Evolutionary conservation across 768 basidiomycete genomes (phyloP).

Genomic region (Hericium coralloides): DNA sequence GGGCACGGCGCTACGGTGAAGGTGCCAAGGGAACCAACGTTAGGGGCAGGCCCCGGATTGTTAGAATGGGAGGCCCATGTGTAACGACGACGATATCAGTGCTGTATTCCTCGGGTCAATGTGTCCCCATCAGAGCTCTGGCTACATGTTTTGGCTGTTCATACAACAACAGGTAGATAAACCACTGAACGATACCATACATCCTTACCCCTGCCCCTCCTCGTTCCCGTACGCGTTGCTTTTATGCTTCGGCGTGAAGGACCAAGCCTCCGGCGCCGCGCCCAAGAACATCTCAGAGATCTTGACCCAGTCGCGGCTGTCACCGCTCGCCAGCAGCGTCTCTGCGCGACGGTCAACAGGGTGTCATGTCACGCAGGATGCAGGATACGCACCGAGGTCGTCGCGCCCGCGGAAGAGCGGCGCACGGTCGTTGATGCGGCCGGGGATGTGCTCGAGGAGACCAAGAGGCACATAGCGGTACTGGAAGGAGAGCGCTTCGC

Average conservation of each 20-base stretch:
- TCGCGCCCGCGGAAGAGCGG: slow-evolving; percentile 81
- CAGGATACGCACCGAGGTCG: slow-evolving; percentile 63
- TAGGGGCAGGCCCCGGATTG: no score
- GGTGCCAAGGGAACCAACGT: no score
- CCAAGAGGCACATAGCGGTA: slow-evolving; percentile 95
- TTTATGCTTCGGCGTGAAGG: slow-evolving; percentile 90
- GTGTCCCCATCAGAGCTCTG: no score
- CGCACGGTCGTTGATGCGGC: slow-evolving; percentile 82
- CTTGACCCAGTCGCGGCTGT: slow-evolving; percentile 84
- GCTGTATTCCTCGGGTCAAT: no score
- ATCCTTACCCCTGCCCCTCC: slow-evolving; percentile 49
- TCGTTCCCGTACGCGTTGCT: slow-evolving; percentile 63
- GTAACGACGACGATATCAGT: no score
- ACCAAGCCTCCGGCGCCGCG: slow-evolving; percentile 72
- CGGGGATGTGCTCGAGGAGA: slow-evolving; percentile 74
- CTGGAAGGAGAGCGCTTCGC: slow-evolving; percentile 93
- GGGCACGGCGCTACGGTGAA: no score
- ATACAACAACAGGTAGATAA: no score
- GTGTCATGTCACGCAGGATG: background rate
- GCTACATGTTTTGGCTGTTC: no score
- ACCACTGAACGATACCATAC: no score
- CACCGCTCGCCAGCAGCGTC: slow-evolving; percentile 71
- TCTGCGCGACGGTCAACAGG: slow-evolving; percentile 34
- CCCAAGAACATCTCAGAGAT: slow-evolving; percentile 95
- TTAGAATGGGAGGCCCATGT: no score